Percentiles rank a stretch among this genome's conserved stretches.
phyloP scores from a whole-genome alignment of 2,329 filamentous ascomycete genomes.

The Alternaria dauci region DNA sequence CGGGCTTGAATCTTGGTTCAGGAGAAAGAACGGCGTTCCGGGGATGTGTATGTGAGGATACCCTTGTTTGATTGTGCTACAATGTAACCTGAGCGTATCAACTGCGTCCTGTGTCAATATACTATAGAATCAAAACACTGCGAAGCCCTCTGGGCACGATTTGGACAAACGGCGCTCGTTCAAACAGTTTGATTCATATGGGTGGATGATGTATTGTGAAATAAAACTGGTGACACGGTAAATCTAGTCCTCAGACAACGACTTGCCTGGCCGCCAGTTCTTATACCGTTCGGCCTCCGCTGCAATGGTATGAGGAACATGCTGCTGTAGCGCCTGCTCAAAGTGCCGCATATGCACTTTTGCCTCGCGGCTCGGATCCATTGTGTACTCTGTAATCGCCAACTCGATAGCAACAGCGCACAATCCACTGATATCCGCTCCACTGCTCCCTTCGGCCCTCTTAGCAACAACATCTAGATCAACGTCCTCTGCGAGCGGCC shows the following conservation, averaged over 20 bases:
- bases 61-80: background rate
- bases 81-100: background rate
- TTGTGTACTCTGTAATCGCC: constrained; percentile 45
- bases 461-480: constrained; percentile 70
- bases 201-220: background rate
- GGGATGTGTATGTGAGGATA: background rate
- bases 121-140: background rate
- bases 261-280: constrained; percentile 52
- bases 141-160: background rate
- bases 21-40: background rate
- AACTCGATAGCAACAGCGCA: constrained; percentile 53
- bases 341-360: constrained; percentile 58
- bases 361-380: constrained; percentile 30
- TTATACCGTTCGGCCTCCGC: constrained; percentile 54
- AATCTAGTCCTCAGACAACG: constrained; percentile 30
- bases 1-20: accelerated
- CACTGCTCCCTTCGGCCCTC: constrained; percentile 79
- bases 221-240: background rate
- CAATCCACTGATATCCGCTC: constrained; percentile 78
- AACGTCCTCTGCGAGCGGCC: constrained; percentile 69
- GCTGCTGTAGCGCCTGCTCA: constrained; percentile 55
- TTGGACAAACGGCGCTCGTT: background rate
- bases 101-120: background rate
- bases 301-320: constrained; percentile 54
- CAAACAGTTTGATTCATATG: background rate